Conservation (phyloP, 2,329 filamentous ascomycete genomes). For the Bipolaris bicolor region DNA sequence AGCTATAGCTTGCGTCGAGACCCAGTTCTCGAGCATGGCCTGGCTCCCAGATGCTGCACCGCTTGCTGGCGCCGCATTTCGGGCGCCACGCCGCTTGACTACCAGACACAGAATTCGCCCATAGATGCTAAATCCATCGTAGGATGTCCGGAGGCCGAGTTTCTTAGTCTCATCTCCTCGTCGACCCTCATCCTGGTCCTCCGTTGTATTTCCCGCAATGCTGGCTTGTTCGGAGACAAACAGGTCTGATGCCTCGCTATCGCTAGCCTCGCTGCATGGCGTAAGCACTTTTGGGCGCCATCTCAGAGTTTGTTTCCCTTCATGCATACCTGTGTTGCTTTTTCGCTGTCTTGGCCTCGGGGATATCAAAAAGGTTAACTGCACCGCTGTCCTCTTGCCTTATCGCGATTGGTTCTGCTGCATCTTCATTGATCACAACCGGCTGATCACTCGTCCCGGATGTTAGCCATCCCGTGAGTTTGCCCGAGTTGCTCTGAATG, state of each 20-base stretch:
- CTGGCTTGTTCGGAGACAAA: constrained; percentile 28
- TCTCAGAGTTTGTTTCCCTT: constrained; percentile 24
- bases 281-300: constrained; percentile 16
- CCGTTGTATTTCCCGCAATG: constrained; percentile 16
- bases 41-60: constrained; percentile 42
- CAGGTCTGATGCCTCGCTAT: constrained; percentile 46
- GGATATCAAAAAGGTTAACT: constrained; percentile 62
- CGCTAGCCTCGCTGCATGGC: constrained; percentile 25
- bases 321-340: constrained; percentile 19
- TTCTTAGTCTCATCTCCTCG: constrained; percentile 94
- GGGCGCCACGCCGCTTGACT: constrained; percentile 70
- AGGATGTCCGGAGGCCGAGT: constrained; percentile 80
- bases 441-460: constrained; percentile 51
- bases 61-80: constrained; percentile 24
- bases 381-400: constrained; percentile 63
- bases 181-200: constrained; percentile 30
- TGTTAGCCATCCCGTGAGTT: constrained; percentile 55
- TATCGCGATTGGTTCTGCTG: constrained; percentile 55
- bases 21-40: constrained; percentile 52
- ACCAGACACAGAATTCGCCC: constrained; percentile 90
- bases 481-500: constrained; percentile 54
- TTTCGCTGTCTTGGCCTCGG: constrained; percentile 48
- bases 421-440: constrained; percentile 50
- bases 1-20: constrained; percentile 51
- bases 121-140: constrained; percentile 96